phyloP scores from a whole-genome alignment of 331 rosid species.

The Spiraea crenata region DNA sequence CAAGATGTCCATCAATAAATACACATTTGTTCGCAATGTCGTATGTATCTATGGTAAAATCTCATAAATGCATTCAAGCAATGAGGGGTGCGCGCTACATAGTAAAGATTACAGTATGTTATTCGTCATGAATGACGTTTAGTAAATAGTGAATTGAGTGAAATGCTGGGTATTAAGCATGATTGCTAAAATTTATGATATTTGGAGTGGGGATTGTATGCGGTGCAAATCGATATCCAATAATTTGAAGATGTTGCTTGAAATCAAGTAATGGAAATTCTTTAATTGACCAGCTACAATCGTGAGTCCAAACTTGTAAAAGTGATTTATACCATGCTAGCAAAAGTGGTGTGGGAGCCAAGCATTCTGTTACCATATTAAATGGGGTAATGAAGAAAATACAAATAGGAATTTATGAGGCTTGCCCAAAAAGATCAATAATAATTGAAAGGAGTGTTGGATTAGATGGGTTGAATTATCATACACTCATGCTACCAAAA shows the following conservation, averaged over 20 bases:
- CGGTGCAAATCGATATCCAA: too few species aligned
- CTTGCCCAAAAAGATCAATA: not conserved
- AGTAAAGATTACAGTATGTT: not conserved
- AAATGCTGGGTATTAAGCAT: too few species aligned
- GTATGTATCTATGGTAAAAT: not conserved
- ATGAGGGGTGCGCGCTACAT: too few species aligned
- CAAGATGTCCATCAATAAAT: not conserved
- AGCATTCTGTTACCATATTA: constrained; percentile 12
- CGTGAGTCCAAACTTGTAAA: too few species aligned
- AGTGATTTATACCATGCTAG: too few species aligned
- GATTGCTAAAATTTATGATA: too few species aligned
- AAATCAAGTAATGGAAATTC: too few species aligned
- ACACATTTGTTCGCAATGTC: not conserved
- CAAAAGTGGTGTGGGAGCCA: not conserved
- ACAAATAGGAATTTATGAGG: not conserved
- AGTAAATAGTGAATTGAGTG: too few species aligned
- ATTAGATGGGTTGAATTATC: constrained; percentile 44
- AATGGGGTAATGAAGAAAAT: constrained; percentile 4
- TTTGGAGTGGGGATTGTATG: too few species aligned
- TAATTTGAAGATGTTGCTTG: too few species aligned
- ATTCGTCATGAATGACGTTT: not conserved
- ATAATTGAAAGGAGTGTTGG: constrained; percentile 23
- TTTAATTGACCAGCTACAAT: too few species aligned
- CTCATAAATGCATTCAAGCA: not conserved
- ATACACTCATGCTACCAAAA: constrained; percentile 28